Conservation (phyloP, 2,329 filamentous ascomycete genomes). For the Juglanconis sp. region DNA sequence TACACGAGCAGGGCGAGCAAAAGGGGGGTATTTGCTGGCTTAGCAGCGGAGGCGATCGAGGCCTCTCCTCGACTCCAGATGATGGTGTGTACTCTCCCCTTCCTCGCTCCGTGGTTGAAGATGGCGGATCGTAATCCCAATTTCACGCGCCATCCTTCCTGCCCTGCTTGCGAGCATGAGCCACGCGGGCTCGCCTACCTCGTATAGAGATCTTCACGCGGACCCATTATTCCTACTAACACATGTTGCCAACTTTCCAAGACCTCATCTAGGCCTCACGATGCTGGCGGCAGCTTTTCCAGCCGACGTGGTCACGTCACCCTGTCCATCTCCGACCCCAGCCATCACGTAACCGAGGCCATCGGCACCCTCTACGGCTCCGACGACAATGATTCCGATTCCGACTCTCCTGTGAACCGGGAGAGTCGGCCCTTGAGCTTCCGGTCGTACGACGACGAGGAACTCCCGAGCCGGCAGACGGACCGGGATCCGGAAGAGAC, state of each 20-base stretch:
- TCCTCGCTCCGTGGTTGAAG: not conserved
- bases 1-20: constrained; percentile 14
- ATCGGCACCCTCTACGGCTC: constrained; percentile 89
- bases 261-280: constrained; percentile 58
- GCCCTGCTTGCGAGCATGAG: not conserved
- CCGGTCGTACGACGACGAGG: constrained; percentile 56
- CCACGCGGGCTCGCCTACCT: not conserved
- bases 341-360: constrained; percentile 90
- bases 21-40: constrained; percentile 26
- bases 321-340: constrained; percentile 77
- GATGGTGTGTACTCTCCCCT: constrained; percentile 45
- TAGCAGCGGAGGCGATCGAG: constrained; percentile 28
- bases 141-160: not conserved
- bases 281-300: constrained; percentile 55
- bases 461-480: constrained; percentile 35
- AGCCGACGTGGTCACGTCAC: constrained; percentile 58
- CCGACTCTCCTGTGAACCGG: constrained; percentile 41
- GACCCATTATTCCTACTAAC: constrained; percentile 16
- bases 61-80: constrained; percentile 40
- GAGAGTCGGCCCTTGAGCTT: constrained; percentile 70
- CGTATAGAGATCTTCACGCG: not conserved
- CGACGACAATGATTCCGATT: constrained; percentile 57
- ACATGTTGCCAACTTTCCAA: constrained; percentile 25
- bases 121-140: not conserved
- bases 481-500: constrained; percentile 19